Base-by-base conservation (phyloP, 306 rosid genomes). In the Hippophae tibetana region DNA sequence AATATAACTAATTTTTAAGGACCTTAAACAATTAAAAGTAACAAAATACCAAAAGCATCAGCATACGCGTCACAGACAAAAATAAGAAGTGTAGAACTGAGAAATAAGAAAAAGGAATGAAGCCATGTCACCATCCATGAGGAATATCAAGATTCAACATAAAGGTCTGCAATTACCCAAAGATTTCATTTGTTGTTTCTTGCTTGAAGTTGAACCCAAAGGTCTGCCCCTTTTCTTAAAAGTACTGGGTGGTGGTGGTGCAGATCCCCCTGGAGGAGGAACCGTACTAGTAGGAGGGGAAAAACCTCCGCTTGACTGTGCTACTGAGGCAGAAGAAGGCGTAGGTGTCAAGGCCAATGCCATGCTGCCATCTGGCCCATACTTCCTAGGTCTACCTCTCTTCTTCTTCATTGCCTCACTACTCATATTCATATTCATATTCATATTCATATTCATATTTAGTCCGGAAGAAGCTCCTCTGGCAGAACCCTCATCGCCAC, bases 311-410 rank as follows among this genome's bases (percentile, higher is more conserved):
- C 64, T 60, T 43, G 79, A 50, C 55, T 61, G 83, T 43, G 38
- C 27, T 10, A 56, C 56, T 13, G 56, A 0, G 3, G 26, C 63
- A 11, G 62, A 41, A 9, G 71, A 76, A 40, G 77, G 60, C 10
- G 70, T 27, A 11, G 79, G 64, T 9, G 74, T 50, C 50, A 75
- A 64, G 50, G 56, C 65, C 75, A 79, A 13, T 31, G 81, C 62
- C 82, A 81, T 77, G 60, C 77, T 51, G 43, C 86, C 92, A 66
- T 79, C 92, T 9, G 85, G 79, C 8, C 81, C 93, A 52, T 82
- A 84, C 58, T 88, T 88, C 74, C 93, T 80, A 3, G 96, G 94
- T 57, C 96, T 82, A 14, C 96, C 96, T 52, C 94, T 82, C 73
- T 82, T 88, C 76, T 63, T 76, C 74, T 88, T 88, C 60, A 69